These are phyloP conservation scores for Vanrija sp. DNA, from an alignment of 1,284 basidiomycete species.

Conservation along the genomic window DNA sequence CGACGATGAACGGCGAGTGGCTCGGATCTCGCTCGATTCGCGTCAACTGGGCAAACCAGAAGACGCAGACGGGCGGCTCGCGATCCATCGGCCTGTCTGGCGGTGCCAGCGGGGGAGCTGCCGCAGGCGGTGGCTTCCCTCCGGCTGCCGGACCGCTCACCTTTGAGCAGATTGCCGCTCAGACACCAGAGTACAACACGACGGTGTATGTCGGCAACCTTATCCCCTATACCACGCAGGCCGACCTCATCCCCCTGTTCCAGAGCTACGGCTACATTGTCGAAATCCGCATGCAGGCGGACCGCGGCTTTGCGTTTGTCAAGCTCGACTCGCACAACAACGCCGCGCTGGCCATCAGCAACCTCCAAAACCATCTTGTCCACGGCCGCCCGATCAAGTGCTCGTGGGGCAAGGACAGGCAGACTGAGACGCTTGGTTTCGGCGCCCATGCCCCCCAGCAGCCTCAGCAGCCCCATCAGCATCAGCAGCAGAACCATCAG, in stretches of 20 bases:
- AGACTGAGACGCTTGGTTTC: slow-evolving; percentile 16
- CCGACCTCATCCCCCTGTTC: slow-evolving; percentile 93
- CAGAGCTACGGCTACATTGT: slow-evolving; percentile 89
- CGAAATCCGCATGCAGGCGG: slow-evolving; percentile 97
- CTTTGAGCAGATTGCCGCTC: slow-evolving; percentile 81
- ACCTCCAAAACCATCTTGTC: slow-evolving; percentile 89
- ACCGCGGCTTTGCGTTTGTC: slow-evolving; percentile 96
- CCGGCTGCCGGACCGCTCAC: slow-evolving; percentile 56
- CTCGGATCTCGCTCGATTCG: slow-evolving; percentile 94
- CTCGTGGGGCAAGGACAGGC: slow-evolving; percentile 94
- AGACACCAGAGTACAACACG: slow-evolving; percentile 85
- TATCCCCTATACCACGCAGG: slow-evolving; percentile 90
- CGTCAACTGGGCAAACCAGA: slow-evolving; percentile 98
- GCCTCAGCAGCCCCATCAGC: slow-evolving; percentile 15
- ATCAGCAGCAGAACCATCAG: neutral
- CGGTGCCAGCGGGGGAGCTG: slow-evolving; percentile 14
- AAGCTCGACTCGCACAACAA: slow-evolving; percentile 97
- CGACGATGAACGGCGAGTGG: slow-evolving; percentile 99
- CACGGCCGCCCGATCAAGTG: slow-evolving; percentile 95
- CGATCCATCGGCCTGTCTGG: slow-evolving; percentile 49
- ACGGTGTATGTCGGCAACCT: slow-evolving; percentile 99
- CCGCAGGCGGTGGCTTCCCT: slow-evolving; percentile 16
- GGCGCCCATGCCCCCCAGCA: slow-evolving; percentile 5
- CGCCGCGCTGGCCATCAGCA: slow-evolving; percentile 93
- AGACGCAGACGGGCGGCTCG: slow-evolving; percentile 67